Evolutionary conservation across 768 basidiomycete genomes (phyloP), one percentile per base, ranked within the genome.

Genomic region (Mycena latifolia): DNA sequence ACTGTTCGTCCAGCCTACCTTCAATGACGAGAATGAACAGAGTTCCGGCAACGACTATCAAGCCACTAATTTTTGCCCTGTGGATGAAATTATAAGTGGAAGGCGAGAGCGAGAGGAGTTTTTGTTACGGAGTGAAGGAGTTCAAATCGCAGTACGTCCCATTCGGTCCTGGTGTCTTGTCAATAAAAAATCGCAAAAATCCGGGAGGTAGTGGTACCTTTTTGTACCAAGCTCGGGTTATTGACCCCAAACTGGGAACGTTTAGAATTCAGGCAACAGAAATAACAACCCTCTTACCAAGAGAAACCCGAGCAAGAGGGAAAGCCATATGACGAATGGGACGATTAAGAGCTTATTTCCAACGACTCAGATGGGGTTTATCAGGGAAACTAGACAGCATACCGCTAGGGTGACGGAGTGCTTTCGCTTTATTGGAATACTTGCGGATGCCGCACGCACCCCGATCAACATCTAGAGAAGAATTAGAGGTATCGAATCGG

Each of bases 141-240:
- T 51, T 56, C 5, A 74, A 74, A 65, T 78, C 63, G 71, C 77
- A 78, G 39, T 77, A 79, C 0, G 76, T 77, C 25, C 73, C 77
- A 59, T 73, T 77, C 2, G 71, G 71, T 24, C 68, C 68, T 69
- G 24, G 37, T 12, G 27, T 8, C 31, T 12, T 6, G 22, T 60
- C 25, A 33, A 62, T 11, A 33, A 54, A n/a, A 1, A 43, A 17
- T 12, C 7, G 11, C 2, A 5, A 14, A 22, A 17, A 39, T n/a
- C n/a, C n/a, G n/a, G n/a, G n/a, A 6, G 25, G 22, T 7, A 37
- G 33, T 15, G 22, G 45, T 55, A 14, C 75, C 73, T 66, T 61
- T 72, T 20, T 60, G 52, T 18, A 76, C 72, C 2, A 72, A 70
- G 9, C 63, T 37, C 5, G 72, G 69, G 48, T 77, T 74, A 14